Percentiles rank a stretch among this genome's conserved stretches.
phyloP scores from a whole-genome alignment of 179 eudicot species.

The Drosera spatulata region DNA sequence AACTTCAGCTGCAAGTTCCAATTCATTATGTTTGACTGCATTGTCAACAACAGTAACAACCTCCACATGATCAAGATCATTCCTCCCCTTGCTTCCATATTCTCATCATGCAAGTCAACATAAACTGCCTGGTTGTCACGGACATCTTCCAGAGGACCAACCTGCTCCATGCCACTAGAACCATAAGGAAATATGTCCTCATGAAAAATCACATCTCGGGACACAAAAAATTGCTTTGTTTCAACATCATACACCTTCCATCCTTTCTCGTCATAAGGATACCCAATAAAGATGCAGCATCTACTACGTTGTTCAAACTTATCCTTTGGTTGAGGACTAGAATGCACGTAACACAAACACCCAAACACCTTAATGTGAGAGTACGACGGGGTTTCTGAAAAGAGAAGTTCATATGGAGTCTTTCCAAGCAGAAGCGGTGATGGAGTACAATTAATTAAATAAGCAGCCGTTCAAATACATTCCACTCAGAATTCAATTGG shows the following conservation, averaged over 20 bases:
- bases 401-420: no score
- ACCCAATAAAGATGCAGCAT: constrained; percentile 3
- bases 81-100: no score
- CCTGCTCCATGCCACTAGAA: not conserved
- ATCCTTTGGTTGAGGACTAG: not conserved
- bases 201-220: not conserved
- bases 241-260: constrained; percentile 2
- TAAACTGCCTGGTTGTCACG: not conserved
- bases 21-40: not conserved
- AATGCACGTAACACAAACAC: constrained; percentile 2
- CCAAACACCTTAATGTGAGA: not conserved
- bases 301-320: not conserved
- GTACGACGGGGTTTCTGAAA: not conserved
- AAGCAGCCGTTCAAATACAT: no score
- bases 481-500: no score
- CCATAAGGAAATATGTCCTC: no score
- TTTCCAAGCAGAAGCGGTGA: no score
- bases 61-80: no score
- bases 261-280: constrained; percentile 1
- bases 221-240: not conserved
- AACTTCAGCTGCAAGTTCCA: not conserved
- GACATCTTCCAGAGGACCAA: not conserved
- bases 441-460: no score
- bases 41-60: no score
- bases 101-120: no score